Percentiles rank a stretch among this genome's conserved stretches.
These are phyloP conservation scores for Colletotrichum euphorbiae DNA, from an alignment of 2,329 filamentous ascomycete genomes.

Conservation along the genomic window DNA sequence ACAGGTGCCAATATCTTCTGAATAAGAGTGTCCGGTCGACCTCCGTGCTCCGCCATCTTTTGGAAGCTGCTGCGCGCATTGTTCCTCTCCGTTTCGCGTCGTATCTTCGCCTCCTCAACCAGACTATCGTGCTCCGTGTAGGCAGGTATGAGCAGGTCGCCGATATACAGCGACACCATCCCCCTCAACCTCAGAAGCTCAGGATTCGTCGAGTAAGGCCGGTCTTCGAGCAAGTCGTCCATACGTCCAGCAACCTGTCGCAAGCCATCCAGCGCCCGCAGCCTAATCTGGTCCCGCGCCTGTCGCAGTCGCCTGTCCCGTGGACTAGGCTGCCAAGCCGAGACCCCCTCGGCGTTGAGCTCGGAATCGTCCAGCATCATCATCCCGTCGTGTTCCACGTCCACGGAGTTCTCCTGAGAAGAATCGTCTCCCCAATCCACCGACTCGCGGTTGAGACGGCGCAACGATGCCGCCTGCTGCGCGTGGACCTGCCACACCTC, in stretches of 20 bases:
- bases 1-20: conserved; percentile 45
- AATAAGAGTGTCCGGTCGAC: conserved; percentile 48
- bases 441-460: conserved; percentile 48
- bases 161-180: conserved; percentile 80
- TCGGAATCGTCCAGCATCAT: conserved; percentile 43
- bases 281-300: conserved; percentile 55
- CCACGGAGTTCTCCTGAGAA: conserved; percentile 33
- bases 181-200: conserved; percentile 78
- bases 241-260: conserved; percentile 74
- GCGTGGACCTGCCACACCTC: conserved; percentile 82
- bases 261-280: conserved; percentile 68
- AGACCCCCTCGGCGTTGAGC: conserved; percentile 37
- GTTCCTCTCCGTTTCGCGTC: conserved; percentile 46
- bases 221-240: conserved; percentile 75
- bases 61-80: conserved; percentile 53
- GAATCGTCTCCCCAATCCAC: conserved; percentile 48
- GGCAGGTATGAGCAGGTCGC: conserved; percentile 69
- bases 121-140: conserved; percentile 47
- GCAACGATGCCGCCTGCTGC: conserved; percentile 62
- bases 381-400: conserved; percentile 34
- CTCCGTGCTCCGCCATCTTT: conserved; percentile 50
- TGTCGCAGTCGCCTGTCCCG: conserved; percentile 43
- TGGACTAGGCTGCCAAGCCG: conserved; percentile 38
- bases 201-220: conserved; percentile 76
- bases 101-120: conserved; percentile 44